Evolutionary conservation across 23 red algal species (phyloP).

Genomic region (Chondrus crispus): DNA sequence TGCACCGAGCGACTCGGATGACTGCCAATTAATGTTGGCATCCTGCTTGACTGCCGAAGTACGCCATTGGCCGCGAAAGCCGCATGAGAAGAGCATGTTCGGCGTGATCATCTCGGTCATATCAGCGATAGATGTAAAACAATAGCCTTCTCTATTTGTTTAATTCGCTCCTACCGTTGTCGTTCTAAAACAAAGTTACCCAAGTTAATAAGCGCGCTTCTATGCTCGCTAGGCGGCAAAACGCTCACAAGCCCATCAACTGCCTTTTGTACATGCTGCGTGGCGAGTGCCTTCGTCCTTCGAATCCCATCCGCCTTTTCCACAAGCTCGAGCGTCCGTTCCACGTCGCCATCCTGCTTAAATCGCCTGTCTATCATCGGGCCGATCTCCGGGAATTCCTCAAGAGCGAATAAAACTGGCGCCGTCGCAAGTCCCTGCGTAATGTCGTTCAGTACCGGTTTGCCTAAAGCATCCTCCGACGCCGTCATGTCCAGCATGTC

Average conservation of each 20-base stretch:
- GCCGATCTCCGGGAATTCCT: slow-evolving; percentile 52
- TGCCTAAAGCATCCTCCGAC: slow-evolving; percentile 61
- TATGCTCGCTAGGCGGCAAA: slow-evolving; percentile 46
- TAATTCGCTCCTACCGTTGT: slow-evolving; percentile 7
- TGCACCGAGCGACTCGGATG: too few species aligned
- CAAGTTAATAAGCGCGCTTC: slow-evolving; percentile 66
- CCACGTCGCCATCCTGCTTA: slow-evolving; percentile 60
- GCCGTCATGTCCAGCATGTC: slow-evolving; percentile 86
- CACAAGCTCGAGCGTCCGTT: slow-evolving; percentile 51
- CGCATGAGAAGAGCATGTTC: too few species aligned
- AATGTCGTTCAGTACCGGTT: slow-evolving; percentile 87
- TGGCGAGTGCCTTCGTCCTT: slow-evolving; percentile 84
- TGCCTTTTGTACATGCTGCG: slow-evolving; percentile 50
- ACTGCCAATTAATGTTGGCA: too few species aligned
- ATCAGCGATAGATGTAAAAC: too few species aligned
- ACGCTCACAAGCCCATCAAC: slow-evolving; percentile 23
- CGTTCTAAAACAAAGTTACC: slow-evolving; percentile 51
- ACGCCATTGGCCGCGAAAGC: too few species aligned
- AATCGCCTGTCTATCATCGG: slow-evolving; percentile 51
- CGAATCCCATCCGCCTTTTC: slow-evolving; percentile 67
- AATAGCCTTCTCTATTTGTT: too few species aligned
- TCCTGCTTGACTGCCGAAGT: too few species aligned
- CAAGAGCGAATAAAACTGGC: slow-evolving; percentile 81
- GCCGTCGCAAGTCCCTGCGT: slow-evolving; percentile 77
- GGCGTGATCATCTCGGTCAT: too few species aligned